Base-by-base conservation (phyloP, 306 rosid genomes). In the Malus fusca region DNA sequence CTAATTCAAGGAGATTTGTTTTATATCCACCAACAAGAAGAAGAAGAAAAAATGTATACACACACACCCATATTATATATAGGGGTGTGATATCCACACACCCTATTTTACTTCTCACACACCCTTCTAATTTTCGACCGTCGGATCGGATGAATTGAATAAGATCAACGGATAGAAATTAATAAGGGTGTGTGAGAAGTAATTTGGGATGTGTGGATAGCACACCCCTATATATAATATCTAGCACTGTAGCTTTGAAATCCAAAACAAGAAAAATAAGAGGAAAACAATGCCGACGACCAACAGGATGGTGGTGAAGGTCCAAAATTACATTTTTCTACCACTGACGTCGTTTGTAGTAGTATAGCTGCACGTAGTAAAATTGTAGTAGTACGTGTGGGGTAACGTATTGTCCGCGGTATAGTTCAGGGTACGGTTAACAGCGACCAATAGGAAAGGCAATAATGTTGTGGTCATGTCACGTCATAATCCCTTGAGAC, bases 381-480 rank as follows among this genome's bases (percentile, higher is more conserved):
- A 17, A 42, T 42, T 42, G 12, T 42, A 42, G 30, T 26, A 6
- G 28, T 61, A 37, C 71, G 78, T 25, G 83, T 25, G 58, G 83
- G 81, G 65, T 46, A 19, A 43, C 58, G 68, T 79, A 79, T 71
- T 80, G 80, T 60, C 77, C 72, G 82, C 80, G 81, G 68, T 46
- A 69, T 67, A 64, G 28, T 44, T 73, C 68, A 17, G 30, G 80
- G 82, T 86, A 84, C 92, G 74, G 40, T 46, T 48, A 86, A 82
- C 30, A 75, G 73, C 15, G 76, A 74, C 81, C 76, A 78, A 77
- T 80, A 28, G 18, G 23, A 78, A 77, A 26, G 68, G 76, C 40
- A 56, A 75, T 56, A 76, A 62, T 74, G 42, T 72, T 70, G 65
- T 53, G 55, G 90, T 83, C 84, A 82, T 51, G 85, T 90, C 86